A percentile compares a stretch with the other conserved stretches of the same genome.
phyloP scores from a whole-genome alignment of 192 early-diverging fungal genomes.

The Physocladia obscura region DNA sequence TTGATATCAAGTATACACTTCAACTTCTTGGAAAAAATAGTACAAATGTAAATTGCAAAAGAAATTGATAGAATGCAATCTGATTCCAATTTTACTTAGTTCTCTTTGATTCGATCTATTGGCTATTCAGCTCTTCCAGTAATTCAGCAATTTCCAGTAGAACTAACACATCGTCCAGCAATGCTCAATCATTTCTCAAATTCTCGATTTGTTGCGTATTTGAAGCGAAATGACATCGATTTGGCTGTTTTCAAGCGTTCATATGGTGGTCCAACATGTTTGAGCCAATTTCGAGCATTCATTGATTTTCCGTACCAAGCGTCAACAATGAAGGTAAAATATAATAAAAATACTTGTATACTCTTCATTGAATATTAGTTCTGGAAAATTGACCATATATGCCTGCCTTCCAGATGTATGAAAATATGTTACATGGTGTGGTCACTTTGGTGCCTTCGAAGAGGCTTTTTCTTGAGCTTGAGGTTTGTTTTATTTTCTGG shows the following conservation, averaged over 20 bases:
- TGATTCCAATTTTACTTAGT: too few relatives aligned
- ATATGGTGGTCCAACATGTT: slow-evolving; percentile 16
- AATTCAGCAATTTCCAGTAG: neutral
- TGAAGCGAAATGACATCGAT: slow-evolving; percentile 7
- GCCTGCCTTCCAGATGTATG: slow-evolving; percentile 13
- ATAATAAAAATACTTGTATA: too few relatives aligned
- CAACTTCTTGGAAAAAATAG: neutral
- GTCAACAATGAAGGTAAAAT: slow-evolving; percentile 15
- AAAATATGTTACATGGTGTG: slow-evolving; percentile 14
- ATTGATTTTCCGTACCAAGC: slow-evolving; percentile 25
- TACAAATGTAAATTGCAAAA: neutral
- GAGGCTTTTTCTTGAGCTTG: slow-evolving; percentile 7
- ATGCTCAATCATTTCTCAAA: slow-evolving; percentile 15
- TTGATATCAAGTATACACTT: slow-evolving; percentile 21
- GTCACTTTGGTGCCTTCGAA: slow-evolving; percentile 13
- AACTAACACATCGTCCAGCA: neutral
- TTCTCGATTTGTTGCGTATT: slow-evolving; percentile 14
- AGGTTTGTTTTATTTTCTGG: slow-evolving; percentile 1
- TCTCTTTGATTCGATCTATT: slow-evolving; percentile 10
- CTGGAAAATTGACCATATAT: neutral
- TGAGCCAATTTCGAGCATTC: slow-evolving; percentile 15
- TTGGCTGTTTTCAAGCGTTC: neutral
- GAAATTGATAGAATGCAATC: too few relatives aligned
- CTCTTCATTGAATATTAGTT: neutral
- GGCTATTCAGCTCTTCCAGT: slow-evolving; percentile 17